Conservation (phyloP, 768 basidiomycete species). For the Pleurotus djamor region DNA sequence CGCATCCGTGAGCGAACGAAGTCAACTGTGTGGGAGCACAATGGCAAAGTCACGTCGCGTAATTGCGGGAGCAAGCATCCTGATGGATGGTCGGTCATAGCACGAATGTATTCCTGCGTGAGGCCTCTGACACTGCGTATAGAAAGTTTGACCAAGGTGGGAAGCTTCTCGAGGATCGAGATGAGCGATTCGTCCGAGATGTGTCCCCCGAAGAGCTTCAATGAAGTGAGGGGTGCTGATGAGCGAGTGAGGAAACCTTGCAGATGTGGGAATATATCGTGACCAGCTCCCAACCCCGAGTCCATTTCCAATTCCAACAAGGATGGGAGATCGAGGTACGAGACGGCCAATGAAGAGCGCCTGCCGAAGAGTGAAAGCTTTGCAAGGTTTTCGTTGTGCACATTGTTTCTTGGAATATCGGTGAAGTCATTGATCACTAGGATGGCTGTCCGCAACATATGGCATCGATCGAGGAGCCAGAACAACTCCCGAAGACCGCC, state of each 20-base stretch:
- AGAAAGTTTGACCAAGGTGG: background rate
- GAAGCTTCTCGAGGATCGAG: background rate
- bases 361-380: background rate
- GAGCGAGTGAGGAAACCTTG: background rate
- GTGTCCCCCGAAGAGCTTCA: background rate
- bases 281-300: background rate
- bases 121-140: background rate
- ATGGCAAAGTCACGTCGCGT: background rate
- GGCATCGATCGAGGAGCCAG: background rate
- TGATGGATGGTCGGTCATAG: background rate
- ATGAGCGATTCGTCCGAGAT: background rate
- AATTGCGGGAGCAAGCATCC: background rate
- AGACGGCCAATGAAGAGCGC: background rate
- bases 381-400: background rate
- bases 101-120: background rate
- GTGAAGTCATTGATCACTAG: background rate
- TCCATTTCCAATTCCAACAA: background rate
- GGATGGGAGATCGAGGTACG: background rate
- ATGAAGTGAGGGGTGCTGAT: background rate
- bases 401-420: background rate
- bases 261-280: background rate
- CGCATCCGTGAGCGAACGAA: background rate
- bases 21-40: background rate
- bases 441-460: background rate
- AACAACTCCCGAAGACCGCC: background rate